Percentiles rank a stretch among this genome's conserved stretches.
phyloP scores from a whole-genome alignment of 2,329 filamentous ascomycete species.

The Aspergillus fumigatiaffinis region DNA sequence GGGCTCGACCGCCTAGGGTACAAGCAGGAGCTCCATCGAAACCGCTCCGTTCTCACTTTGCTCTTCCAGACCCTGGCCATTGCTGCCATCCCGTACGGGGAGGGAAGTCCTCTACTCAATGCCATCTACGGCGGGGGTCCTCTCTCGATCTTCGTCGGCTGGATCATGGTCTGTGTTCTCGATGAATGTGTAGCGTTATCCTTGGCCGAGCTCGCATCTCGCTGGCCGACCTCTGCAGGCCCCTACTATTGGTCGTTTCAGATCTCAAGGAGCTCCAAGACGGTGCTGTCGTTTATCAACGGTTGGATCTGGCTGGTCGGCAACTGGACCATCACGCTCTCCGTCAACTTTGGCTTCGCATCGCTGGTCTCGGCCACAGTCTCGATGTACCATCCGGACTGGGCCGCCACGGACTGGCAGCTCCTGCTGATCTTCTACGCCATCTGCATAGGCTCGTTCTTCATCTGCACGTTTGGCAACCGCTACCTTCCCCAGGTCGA shows the following conservation, averaged over 20 bases:
- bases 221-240: constrained; percentile 51
- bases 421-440: constrained; percentile 68
- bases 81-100: constrained; percentile 56
- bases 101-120: constrained; percentile 36
- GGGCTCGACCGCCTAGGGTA: constrained; percentile 51
- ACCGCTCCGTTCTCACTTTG: constrained; percentile 57
- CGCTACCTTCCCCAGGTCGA: constrained; percentile 62
- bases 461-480: constrained; percentile 65
- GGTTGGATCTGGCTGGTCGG: constrained; percentile 53
- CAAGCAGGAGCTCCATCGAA: constrained; percentile 54
- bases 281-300: constrained; percentile 49
- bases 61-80: constrained; percentile 61
- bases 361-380: constrained; percentile 51
- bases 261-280: constrained; percentile 41
- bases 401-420: constrained; percentile 57
- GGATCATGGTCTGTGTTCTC: constrained; percentile 52
- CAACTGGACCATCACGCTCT: constrained; percentile 52
- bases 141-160: constrained; percentile 55
- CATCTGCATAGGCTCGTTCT: constrained; percentile 61
- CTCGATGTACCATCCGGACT: constrained; percentile 53
- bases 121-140: constrained; percentile 48
- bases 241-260: constrained; percentile 55
- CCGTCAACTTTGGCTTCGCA: constrained; percentile 55
- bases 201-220: constrained; percentile 49
- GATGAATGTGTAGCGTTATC: constrained; percentile 53